Base-by-base conservation (phyloP, 108 stramenopile species). In the Bacterosira constricta region DNA sequence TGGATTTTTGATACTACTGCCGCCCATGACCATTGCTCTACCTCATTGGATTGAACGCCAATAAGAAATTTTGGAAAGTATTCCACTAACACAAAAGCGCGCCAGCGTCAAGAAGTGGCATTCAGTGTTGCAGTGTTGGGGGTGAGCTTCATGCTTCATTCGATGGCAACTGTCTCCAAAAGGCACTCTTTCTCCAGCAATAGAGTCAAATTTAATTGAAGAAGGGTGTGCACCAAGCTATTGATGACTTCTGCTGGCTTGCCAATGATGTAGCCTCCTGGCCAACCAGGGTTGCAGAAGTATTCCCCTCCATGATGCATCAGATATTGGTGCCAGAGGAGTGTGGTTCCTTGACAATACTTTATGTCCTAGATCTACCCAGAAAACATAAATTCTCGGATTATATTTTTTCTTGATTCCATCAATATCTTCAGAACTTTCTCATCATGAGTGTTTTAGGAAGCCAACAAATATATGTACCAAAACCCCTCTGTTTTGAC, bases 281-380 rank as follows among this genome's bases (percentile, higher is more conserved):
- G 0, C 81, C 81, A 0, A 85, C 81, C 0, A 62, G 67, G 4
- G 54, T 85, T 13, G 56, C 67, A 3, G 84, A 85, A 71, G 18
- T 85, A 0, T 66, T 85, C 20, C 84, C 80, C 1, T 65, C 18
- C 76, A 77, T 46, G 80, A 84, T 69, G 83, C 79, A 0, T 67
- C 83, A 0, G 76, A 75, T 4, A 5, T 2, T n/a, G 83, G 83
- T 0, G 66, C 67, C 2, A 75, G 70, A 13, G 83, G 75, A 18
- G 38, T 75, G 0, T 79, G 78, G 78, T 76, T 83, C 47, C 76
- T 76, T n/a, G 27, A 49, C 4, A 6, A 37, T 17, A 17, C 37
- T 15, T 27, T 53, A 11, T 26, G 34, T 0, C 78, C 57, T n/a
- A n/a, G n/a, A n/a, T n/a, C n/a, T n/a, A n/a, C n/a, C n/a, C n/a